These are phyloP conservation scores for Solanum aculeatissimum DNA, from an alignment of 305 asterid genomes.

Conservation along the genomic window DNA sequence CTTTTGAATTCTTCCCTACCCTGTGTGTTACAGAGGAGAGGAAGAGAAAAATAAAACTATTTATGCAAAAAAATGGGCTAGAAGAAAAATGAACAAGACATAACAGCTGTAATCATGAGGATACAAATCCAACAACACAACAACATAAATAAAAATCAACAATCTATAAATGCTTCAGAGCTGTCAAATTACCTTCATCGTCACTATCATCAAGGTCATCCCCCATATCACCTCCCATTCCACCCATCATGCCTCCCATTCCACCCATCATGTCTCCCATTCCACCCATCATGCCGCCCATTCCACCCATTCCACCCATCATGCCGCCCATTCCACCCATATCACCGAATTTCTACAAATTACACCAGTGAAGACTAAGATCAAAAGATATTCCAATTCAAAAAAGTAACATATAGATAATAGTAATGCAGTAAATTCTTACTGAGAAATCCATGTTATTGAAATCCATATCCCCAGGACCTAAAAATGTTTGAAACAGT, in stretches of 20 bases:
- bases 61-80: neutral
- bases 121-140: neutral
- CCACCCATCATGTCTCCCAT: conserved; percentile 10
- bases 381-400: neutral
- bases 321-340: conserved; percentile 21
- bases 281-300: conserved; percentile 12
- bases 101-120: neutral
- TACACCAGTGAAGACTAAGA: neutral
- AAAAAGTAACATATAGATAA: neutral
- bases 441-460: conserved; percentile 94
- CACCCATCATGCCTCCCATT: conserved; percentile 12
- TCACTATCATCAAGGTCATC: conserved; percentile 74
- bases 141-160: neutral
- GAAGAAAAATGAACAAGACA: neutral
- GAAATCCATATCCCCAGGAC: conserved; percentile 54
- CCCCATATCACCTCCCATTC: conserved; percentile 29
- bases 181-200: conserved; percentile 53
- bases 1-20: neutral
- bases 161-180: neutral
- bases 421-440: conserved; percentile 1
- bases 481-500: conserved; percentile 15
- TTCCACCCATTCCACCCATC: conserved; percentile 14
- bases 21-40: neutral
- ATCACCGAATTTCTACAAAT: conserved; percentile 8
- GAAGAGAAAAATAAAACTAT: neutral